Evolutionary conservation across 257 asterid genomes (phyloP), one percentile per base, ranked within the genome.

Genomic region (Scutellaria galericulata): DNA sequence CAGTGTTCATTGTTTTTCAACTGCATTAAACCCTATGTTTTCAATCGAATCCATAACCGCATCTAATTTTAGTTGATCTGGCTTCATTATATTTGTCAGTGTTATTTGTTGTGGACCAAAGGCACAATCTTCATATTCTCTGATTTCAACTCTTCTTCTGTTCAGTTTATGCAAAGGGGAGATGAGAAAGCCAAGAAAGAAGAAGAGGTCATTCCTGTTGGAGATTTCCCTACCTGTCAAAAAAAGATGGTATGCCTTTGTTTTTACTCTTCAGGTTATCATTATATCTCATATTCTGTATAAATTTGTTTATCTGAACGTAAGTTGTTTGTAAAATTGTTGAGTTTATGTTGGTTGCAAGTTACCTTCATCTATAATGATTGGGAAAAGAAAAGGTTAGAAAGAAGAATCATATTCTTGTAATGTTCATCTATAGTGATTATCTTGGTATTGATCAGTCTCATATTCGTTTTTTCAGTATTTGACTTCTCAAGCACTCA

Each of bases 151-250:
- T 20, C 7, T 46, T 42, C 46, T 41, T 15, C n/a, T 13, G 57
- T 78, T 68, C 84, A 92, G 98, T 92, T 92, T 79, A 92, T 90
- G 98, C 98, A 92, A 87, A 88, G 96, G 84, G 97, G 75, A 75
- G 95, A 87, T 73, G 97, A 82, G 71, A 83, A 87, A 73, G 35
- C 86, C 56, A 82, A 70, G 78, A 78, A 75, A 64, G 83, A 81
- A 65, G 86, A 78, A 77, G 87, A 75, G 48, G 81, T 76, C 71
- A 14, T 74, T 51, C 80, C 91, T 70, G 76, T 86, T 53, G 86
- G 85, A 66, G 86, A 83, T 68, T 88, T 89, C 64, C 84, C 86
- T 69, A 66, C 89, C 61, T 18, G 18, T 18, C 71, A 59, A 80
- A 48, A 89, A 81, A 82, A 87, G 86, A 88, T 90, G 98, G 97